These are phyloP conservation scores for Rhizopogon vesiculosus DNA, from an alignment of 768 basidiomycete genomes.

Conservation along the genomic window DNA sequence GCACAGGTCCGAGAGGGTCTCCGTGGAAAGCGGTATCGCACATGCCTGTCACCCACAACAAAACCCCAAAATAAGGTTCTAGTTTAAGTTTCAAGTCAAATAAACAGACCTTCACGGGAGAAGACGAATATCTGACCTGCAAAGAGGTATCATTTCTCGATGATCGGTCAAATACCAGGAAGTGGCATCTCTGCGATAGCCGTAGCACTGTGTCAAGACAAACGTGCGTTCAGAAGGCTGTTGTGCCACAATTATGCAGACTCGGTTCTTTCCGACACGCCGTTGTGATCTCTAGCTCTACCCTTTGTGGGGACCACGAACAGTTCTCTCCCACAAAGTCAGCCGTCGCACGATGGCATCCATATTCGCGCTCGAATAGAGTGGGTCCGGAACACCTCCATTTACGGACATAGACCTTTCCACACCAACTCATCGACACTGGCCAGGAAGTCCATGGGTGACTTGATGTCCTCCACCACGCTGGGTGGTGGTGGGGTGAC, in stretches of 20 bases:
- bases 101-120: not conserved
- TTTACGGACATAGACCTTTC: slow-evolving; percentile 12
- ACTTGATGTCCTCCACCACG: slow-evolving; percentile 13
- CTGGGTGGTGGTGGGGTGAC: not conserved
- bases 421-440: slow-evolving; percentile 24
- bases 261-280: not conserved
- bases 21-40: too few relatives aligned
- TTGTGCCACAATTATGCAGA: not conserved
- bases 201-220: not conserved
- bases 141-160: not conserved
- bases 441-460: slow-evolving; percentile 20
- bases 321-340: slow-evolving; percentile 22
- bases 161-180: not conserved
- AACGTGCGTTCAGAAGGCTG: not conserved
- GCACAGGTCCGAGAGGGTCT: too few relatives aligned
- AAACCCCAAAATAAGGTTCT: not conserved
- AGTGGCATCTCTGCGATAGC: not conserved
- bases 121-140: not conserved
- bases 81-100: not conserved
- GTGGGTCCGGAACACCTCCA: slow-evolving; percentile 3
- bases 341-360: slow-evolving; percentile 20
- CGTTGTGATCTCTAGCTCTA: not conserved
- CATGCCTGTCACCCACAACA: too few relatives aligned
- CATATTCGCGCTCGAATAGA: slow-evolving; percentile 22
- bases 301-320: slow-evolving; percentile 12